phyloP scores from a whole-genome alignment of 1,139 yeast species.

The Chernovozyma aurita region DNA sequence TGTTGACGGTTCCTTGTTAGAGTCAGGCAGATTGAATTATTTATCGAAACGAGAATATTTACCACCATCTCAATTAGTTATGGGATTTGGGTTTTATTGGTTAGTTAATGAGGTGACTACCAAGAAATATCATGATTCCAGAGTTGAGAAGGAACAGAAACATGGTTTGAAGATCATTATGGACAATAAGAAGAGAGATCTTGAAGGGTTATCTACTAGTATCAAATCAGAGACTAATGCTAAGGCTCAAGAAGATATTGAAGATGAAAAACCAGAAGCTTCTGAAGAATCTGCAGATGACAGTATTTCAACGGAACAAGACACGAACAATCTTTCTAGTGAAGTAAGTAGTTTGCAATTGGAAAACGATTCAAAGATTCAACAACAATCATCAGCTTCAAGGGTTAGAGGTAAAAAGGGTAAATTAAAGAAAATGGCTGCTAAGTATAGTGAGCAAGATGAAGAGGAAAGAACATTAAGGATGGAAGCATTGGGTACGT shows the following conservation, averaged over 20 bases:
- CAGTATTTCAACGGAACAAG: slow-evolving; percentile 7
- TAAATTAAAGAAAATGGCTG: slow-evolving; percentile 75
- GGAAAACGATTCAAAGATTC: slow-evolving; percentile 8
- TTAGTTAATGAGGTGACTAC: slow-evolving; percentile 55
- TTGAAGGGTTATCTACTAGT: slow-evolving; percentile 16
- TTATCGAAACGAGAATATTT: slow-evolving; percentile 56
- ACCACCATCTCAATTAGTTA: slow-evolving; percentile 79
- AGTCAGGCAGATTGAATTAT: slow-evolving; percentile 59
- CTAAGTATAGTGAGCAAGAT: slow-evolving; percentile 86
- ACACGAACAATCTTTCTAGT: slow-evolving; percentile 7
- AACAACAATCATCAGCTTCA: slow-evolving; percentile 15
- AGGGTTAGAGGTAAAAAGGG: slow-evolving; percentile 79
- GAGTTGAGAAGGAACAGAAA: slow-evolving; percentile 39
- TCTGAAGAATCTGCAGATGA: slow-evolving; percentile 11
- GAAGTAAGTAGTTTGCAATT: not conserved
- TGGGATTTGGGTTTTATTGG: slow-evolving; percentile 88
- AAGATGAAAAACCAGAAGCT: slow-evolving; percentile 9
- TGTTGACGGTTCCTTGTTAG: slow-evolving; percentile 57
- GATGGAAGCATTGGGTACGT: slow-evolving; percentile 80
- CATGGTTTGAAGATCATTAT: slow-evolving; percentile 40
- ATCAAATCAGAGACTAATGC: slow-evolving; percentile 5
- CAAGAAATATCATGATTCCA: slow-evolving; percentile 31
- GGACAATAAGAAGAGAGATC: slow-evolving; percentile 33
- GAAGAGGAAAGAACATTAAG: slow-evolving; percentile 76
- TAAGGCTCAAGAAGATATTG: slow-evolving; percentile 7